These are phyloP conservation scores for Brassica carinata DNA, from an alignment of 345 rosid species.

Conservation along the genomic window DNA sequence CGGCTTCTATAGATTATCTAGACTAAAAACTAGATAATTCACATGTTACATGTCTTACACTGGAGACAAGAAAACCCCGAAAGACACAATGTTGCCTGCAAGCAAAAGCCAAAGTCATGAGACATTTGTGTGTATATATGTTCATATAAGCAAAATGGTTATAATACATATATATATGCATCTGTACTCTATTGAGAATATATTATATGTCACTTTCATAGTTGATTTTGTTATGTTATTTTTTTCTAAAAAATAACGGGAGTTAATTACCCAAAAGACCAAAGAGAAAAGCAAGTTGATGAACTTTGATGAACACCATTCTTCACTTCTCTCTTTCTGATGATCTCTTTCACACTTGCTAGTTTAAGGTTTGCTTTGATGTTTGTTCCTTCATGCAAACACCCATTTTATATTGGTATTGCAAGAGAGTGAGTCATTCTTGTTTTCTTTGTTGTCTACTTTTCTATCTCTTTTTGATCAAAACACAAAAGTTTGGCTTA, in stretches of 20 bases:
- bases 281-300: constrained; percentile 57
- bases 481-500: constrained; percentile 24
- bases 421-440: constrained; percentile 13
- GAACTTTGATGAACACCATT: constrained; percentile 47
- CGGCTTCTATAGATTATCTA: background rate
- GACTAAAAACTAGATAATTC: background rate
- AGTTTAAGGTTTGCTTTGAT: constrained; percentile 20
- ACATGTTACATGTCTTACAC: constrained; percentile 52
- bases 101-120: background rate
- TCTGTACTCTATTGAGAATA: background rate
- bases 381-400: constrained; percentile 20
- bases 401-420: constrained; percentile 31
- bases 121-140: background rate
- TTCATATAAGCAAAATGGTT: background rate
- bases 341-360: background rate
- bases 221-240: background rate
- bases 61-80: constrained; percentile 76
- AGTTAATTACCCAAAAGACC: constrained; percentile 78
- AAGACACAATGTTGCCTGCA: constrained; percentile 71
- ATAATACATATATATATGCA: background rate
- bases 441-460: background rate
- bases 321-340: constrained; percentile 14
- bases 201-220: background rate
- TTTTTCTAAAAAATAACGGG: background rate
- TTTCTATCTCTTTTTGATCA: background rate